These are phyloP conservation scores for Globisporangium apiculatum DNA, from an alignment of 352 stramenopile species.

Conservation along the genomic window DNA sequence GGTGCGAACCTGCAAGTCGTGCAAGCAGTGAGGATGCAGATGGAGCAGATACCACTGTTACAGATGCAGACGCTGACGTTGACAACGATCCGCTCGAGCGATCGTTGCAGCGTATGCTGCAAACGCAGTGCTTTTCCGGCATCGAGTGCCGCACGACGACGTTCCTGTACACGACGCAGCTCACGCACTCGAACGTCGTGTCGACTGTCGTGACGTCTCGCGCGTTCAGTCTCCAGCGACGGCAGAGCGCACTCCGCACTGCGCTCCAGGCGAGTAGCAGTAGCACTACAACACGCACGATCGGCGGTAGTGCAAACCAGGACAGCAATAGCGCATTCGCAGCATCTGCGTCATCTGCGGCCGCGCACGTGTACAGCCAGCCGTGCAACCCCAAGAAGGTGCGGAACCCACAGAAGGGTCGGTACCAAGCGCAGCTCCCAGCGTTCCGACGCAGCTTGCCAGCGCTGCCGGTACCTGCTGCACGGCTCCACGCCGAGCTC, in stretches of 20 bases:
- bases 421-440: constrained; percentile 41
- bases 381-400: constrained; percentile 21
- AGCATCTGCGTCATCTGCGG: background rate
- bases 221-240: constrained; percentile 15
- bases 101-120: constrained; percentile 23
- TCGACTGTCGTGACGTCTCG: constrained; percentile 51
- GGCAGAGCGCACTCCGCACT: constrained; percentile 1
- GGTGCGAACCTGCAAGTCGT: too few relatives aligned
- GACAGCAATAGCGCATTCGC: constrained; percentile 3
- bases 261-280: background rate
- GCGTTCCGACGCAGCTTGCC: constrained; percentile 44
- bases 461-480: constrained; percentile 36
- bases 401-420: constrained; percentile 20
- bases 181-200: constrained; percentile 59
- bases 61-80: background rate
- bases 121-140: constrained; percentile 27
- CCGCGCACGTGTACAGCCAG: constrained; percentile 25
- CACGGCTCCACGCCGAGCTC: constrained; percentile 46
- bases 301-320: constrained; percentile 18
- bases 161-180: constrained; percentile 43
- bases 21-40: background rate
- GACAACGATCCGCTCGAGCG: constrained; percentile 16
- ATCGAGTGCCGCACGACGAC: constrained; percentile 30
- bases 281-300: constrained; percentile 6
- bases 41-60: constrained; percentile 1